These are phyloP conservation scores for Pichiaceae sp. DNA, from an alignment of 1,139 yeast genomes.

Conservation along the genomic window DNA sequence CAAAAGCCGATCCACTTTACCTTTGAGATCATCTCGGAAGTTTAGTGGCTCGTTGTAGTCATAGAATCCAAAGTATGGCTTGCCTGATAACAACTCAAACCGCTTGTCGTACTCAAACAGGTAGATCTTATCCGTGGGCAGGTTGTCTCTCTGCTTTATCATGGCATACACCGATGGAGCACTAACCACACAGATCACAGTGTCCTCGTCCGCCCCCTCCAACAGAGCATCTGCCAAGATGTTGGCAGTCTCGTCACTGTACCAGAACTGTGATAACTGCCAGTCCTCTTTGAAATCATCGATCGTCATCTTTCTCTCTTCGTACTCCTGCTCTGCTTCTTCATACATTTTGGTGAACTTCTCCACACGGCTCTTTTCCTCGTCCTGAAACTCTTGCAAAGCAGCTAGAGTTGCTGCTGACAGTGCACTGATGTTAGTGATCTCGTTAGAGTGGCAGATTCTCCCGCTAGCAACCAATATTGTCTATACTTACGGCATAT, in stretches of 20 bases:
- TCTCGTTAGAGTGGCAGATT: neutral
- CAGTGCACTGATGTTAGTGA: conserved; percentile 29
- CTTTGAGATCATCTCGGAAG: conserved; percentile 48
- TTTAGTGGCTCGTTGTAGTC: conserved; percentile 67
- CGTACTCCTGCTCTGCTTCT: conserved; percentile 51
- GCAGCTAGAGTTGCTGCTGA: conserved; percentile 76
- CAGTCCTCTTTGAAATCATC: conserved; percentile 75
- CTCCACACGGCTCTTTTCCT: conserved; percentile 52
- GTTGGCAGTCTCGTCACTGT: conserved; percentile 63
- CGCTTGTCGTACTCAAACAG: conserved; percentile 72
- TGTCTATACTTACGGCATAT: conserved; percentile 5
- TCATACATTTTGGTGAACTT: conserved; percentile 50
- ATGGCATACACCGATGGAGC: conserved; percentile 94
- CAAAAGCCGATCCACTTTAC: conserved; percentile 64
- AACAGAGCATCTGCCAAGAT: conserved; percentile 59
- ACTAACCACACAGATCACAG: conserved; percentile 68
- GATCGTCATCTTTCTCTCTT: conserved; percentile 20
- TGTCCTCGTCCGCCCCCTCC: conserved; percentile 64
- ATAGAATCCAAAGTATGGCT: conserved; percentile 56
- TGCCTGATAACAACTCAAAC: conserved; percentile 65
- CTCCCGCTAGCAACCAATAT: no score
- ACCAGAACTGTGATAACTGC: conserved; percentile 93
- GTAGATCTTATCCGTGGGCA: conserved; percentile 65
- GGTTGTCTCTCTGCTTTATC: conserved; percentile 43
- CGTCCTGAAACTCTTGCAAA: conserved; percentile 58